Evolutionary conservation across 2,329 filamentous ascomycete species (phyloP).

Genomic region (Penicillium sp.): DNA sequence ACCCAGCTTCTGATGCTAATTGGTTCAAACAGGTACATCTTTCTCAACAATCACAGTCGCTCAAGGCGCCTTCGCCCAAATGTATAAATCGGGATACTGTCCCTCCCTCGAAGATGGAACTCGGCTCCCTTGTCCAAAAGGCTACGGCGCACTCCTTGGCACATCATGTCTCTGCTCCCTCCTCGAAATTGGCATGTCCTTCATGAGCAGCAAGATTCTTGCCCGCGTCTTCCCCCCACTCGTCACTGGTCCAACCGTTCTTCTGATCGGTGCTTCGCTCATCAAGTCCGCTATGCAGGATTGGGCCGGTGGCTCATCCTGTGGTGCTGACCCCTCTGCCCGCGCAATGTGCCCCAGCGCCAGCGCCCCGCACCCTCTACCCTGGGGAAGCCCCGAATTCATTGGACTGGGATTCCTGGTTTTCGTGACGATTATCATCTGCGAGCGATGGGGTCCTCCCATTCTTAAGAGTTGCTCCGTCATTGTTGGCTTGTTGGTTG

Average conservation of each 20-base stretch:
- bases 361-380: conserved; percentile 60
- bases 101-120: conserved; percentile 57
- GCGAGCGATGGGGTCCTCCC: conserved; percentile 67
- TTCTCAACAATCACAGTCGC: conserved; percentile 68
- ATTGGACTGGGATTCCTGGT: conserved; percentile 68
- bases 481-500: conserved; percentile 63
- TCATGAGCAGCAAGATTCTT: conserved; percentile 60
- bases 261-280: conserved; percentile 65
- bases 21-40: conserved; percentile 50
- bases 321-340: conserved; percentile 43
- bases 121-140: conserved; percentile 61
- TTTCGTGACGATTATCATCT: conserved; percentile 66
- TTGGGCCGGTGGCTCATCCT: conserved; percentile 65
- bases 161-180: conserved; percentile 51
- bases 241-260: conserved; percentile 66
- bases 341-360: conserved; percentile 60
- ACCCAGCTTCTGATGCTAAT: neutral
- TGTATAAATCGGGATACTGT: conserved; percentile 65
- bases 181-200: conserved; percentile 64
- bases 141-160: conserved; percentile 65
- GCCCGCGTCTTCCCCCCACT: conserved; percentile 67
- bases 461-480: conserved; percentile 70
- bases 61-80: conserved; percentile 60
- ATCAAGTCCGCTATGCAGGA: conserved; percentile 64
- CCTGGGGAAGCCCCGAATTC: conserved; percentile 63